These are phyloP conservation scores for Torulaspora quercuum DNA, from an alignment of 805 yeast genomes.

Conservation along the genomic window DNA sequence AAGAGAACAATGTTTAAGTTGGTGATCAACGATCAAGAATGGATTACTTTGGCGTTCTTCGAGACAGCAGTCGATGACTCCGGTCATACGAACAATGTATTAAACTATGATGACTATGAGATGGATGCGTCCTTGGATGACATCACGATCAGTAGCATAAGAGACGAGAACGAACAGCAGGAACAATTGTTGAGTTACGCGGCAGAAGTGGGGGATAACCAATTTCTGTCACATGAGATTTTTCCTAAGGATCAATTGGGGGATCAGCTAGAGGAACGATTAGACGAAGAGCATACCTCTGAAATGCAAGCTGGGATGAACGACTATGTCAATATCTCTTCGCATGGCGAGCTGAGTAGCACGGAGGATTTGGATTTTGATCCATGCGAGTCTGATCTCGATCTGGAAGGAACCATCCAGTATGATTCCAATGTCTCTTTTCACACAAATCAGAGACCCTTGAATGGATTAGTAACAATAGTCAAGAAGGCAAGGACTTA, in stretches of 20 bases:
- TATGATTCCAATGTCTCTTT: conserved; percentile 14
- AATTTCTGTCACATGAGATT: conserved; percentile 5
- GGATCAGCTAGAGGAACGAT: conserved; percentile 1
- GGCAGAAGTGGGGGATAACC: conserved; percentile 6
- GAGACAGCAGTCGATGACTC: conserved; percentile 24
- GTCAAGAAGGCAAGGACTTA: conserved; percentile 27
- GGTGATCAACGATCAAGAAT: conserved; percentile 25
- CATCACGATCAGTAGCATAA: conserved; percentile 18
- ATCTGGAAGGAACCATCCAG: conserved; percentile 17
- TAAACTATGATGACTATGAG: conserved; percentile 20
- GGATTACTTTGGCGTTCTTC: conserved; percentile 29
- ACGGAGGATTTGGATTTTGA: conserved; percentile 27
- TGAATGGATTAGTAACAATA: conserved; percentile 21
- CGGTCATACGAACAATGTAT: conserved; percentile 28
- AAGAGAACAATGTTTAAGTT: conserved; percentile 23
- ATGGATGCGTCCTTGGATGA: conserved; percentile 20
- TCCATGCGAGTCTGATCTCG: conserved; percentile 14
- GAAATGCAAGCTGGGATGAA: conserved; percentile 12
- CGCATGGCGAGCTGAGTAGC: conserved; percentile 32
- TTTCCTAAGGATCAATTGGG: too few relatives aligned
- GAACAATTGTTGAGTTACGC: conserved; percentile 13
- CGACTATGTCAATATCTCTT: conserved; percentile 31
- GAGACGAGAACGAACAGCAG: conserved; percentile 16
- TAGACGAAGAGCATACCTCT: conserved; percentile 2
- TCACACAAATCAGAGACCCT: conserved; percentile 14